Base-by-base conservation (phyloP, 192 early-diverging fungal genomes). In the Geranomyces variabilis region DNA sequence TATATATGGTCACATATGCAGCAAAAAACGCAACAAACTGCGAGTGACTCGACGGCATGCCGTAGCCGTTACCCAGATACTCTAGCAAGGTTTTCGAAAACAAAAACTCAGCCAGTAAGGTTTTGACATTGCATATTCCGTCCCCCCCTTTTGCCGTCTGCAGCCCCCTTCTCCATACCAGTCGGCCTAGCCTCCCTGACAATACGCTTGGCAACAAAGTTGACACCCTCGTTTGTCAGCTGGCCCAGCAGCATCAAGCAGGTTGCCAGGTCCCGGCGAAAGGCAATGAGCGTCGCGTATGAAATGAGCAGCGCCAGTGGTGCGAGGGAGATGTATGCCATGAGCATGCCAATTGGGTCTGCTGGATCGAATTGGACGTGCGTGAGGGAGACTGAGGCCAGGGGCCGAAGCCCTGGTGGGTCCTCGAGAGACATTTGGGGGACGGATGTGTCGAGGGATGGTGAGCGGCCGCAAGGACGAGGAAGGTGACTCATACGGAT, bases 11-110 rank as follows among this genome's bases (percentile, higher is more conserved):
- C 0, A 73, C 56, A 69, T 86, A 92, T 0, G 77, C 77, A 8
- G 88, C 82, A 79, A 92, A 94, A 74, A 83, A 94, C 36, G 83
- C 82, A 71, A 93, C 89, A 70, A 93, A 93, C 67, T 94, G 92
- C 10, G 92, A 71, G 73, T 94, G 93, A 33, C 84, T 87, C 9
- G 89, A 90, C 10, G 93, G 93, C 93, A 94, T 94, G 5, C 91
- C 93, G 74, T 94, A 93, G 8, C 90, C 90, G 15, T 79, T 77
- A 1, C 90, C 89, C 30, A 91, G 75, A 69, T 88, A 86, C 33
- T 77, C 90, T 92, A 78, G 21, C 1, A 28, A 41, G 22, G 45
- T 41, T 41, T 41, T 41, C 5, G 5, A 10, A 10, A 10, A 10
- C 36, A 41, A 41, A 41, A 41, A 41, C 3, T 7, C 3, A 41